phyloP scores from a whole-genome alignment of 768 basidiomycete genomes.

The Podaxis mareebaensis region DNA sequence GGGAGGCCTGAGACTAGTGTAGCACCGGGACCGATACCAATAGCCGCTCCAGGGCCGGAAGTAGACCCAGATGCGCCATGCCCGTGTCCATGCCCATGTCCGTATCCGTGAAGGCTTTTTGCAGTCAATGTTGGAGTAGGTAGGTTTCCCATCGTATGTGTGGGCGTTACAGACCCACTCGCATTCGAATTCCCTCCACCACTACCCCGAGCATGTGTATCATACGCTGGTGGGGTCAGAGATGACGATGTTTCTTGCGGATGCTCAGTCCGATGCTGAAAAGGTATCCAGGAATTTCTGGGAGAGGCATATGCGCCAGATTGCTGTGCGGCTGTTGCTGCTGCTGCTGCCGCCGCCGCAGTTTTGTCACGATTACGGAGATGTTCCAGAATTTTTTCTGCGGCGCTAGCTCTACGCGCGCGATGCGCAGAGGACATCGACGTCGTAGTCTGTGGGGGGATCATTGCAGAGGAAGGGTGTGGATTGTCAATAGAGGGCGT shows the following conservation, averaged over 20 bases:
- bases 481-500: not conserved
- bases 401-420: slow-evolving; percentile 60
- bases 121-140: slow-evolving; percentile 9
- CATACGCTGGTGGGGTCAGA: slow-evolving; percentile 2
- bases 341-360: slow-evolving; percentile 19
- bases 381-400: slow-evolving; percentile 69
- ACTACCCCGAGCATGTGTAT: slow-evolving; percentile 20
- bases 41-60: not conserved
- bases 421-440: slow-evolving; percentile 37
- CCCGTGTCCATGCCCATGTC: not conserved
- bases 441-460: slow-evolving; percentile 18
- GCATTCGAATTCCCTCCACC: slow-evolving; percentile 1
- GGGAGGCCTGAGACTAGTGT: not conserved
- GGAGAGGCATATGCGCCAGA: slow-evolving; percentile 20
- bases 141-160: not conserved
- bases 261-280: slow-evolving; percentile 32
- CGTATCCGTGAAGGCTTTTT: not conserved
- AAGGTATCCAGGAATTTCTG: slow-evolving; percentile 47
- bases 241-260: slow-evolving; percentile 5
- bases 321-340: slow-evolving; percentile 18
- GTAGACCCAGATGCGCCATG: not conserved
- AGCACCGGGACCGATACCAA: slow-evolving; percentile 6
- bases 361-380: slow-evolving; percentile 55
- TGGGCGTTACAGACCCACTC: slow-evolving; percentile 8
- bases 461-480: slow-evolving; percentile 2